phyloP scores from a whole-genome alignment of 1,139 yeast genomes.

The Eremothecium sinecaudum region DNA sequence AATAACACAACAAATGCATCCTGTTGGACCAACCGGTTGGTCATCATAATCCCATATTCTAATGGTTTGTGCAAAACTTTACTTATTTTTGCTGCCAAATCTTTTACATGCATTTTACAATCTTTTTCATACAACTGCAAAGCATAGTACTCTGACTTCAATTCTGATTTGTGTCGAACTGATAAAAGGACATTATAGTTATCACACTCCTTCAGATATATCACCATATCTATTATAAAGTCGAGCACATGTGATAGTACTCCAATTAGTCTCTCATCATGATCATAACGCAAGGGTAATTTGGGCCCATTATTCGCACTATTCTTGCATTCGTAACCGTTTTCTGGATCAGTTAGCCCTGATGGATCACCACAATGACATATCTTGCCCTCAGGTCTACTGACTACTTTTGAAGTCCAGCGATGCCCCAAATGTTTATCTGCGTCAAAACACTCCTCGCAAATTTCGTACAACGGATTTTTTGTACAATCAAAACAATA shows the following conservation, averaged over 20 bases:
- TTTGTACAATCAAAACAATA: constrained; percentile 29
- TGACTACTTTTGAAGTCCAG: constrained; percentile 62
- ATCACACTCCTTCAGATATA: constrained; percentile 16
- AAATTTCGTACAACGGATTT: constrained; percentile 37
- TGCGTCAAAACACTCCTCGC: constrained; percentile 66
- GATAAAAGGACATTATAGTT: constrained; percentile 6
- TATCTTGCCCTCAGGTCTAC: constrained; percentile 80
- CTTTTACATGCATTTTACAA: constrained; percentile 22
- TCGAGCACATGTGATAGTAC: constrained; percentile 57
- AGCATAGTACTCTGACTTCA: constrained; percentile 13
- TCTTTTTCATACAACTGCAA: constrained; percentile 24
- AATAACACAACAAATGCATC: constrained; percentile 18
- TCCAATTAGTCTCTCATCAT: constrained; percentile 29
- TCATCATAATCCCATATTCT: constrained; percentile 22
- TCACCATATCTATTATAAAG: constrained; percentile 63
- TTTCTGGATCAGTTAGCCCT: constrained; percentile 35
- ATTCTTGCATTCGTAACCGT: constrained; percentile 39
- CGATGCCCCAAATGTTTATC: constrained; percentile 69
- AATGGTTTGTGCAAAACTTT: constrained; percentile 21
- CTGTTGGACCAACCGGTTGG: constrained; percentile 15
- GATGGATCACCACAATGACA: constrained; percentile 92
- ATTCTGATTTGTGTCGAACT: constrained; percentile 6
- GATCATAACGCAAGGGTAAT: constrained; percentile 16
- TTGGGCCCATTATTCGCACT: constrained; percentile 41
- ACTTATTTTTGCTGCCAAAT: constrained; percentile 20